Percentiles rank a stretch among this genome's conserved stretches.
These are phyloP conservation scores for Neurospora sp. DNA, from an alignment of 495 filamentous ascomycete genomes.

Conservation along the genomic window DNA sequence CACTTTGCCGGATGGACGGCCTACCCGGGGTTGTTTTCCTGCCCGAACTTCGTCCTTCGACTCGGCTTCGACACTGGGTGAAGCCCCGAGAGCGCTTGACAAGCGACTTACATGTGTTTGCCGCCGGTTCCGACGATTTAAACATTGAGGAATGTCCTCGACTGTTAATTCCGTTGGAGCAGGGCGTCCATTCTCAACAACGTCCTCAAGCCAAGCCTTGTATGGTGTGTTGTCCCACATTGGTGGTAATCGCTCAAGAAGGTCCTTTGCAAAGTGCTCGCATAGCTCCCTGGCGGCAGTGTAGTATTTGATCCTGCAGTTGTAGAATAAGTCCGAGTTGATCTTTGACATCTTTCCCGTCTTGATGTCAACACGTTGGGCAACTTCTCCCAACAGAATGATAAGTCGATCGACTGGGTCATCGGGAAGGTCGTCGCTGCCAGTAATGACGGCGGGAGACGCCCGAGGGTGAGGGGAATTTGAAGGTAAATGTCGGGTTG, in stretches of 20 bases:
- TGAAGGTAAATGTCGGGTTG: not conserved
- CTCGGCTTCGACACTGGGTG: conserved; percentile 2
- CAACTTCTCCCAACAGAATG: conserved; percentile 8
- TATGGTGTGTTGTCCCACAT: not conserved
- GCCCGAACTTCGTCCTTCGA: conserved; percentile 3
- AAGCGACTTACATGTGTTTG: not conserved
- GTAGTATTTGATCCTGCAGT: conserved; percentile 24
- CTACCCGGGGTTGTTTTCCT: conserved; percentile 9
- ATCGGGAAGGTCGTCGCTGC: not conserved
- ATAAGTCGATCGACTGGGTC: conserved; percentile 8
- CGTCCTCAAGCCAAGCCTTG: not conserved
- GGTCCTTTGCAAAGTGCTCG: not conserved
- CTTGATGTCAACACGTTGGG: conserved; percentile 2
- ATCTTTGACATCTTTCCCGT: conserved; percentile 5
- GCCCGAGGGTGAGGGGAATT: not conserved
- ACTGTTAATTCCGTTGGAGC: conserved; percentile 7
- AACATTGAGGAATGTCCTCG: conserved; percentile 14
- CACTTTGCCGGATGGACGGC: conserved; percentile 22
- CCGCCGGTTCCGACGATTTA: not conserved
- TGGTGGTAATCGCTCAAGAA: not conserved
- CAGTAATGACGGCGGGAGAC: not conserved
- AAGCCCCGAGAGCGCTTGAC: not conserved
- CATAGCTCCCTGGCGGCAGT: not conserved
- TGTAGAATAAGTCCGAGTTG: conserved; percentile 17
- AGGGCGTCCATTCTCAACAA: not conserved